Conservation (phyloP, 495 filamentous ascomycete species). For the Annulohypoxylon nitens region DNA sequence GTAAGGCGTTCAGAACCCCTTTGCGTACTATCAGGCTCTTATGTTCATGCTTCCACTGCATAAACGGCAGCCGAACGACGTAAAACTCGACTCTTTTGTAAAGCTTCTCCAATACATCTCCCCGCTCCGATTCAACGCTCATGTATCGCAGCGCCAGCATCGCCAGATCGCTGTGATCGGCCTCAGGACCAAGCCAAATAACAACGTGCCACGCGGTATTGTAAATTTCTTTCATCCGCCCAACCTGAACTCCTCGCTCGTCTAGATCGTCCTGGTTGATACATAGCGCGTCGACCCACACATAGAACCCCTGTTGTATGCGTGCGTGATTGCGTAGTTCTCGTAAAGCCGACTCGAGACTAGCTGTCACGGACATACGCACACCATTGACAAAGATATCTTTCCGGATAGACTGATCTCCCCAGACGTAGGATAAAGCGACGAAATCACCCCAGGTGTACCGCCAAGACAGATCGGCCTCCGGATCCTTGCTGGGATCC, state of each 20-base stretch:
- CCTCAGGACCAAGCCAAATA: slow-evolving; percentile 54
- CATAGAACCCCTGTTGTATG: slow-evolving; percentile 23
- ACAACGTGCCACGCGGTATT: slow-evolving; percentile 44
- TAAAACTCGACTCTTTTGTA: slow-evolving; percentile 29
- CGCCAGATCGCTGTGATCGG: slow-evolving; percentile 18
- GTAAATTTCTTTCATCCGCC: slow-evolving; percentile 56
- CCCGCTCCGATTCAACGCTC: slow-evolving; percentile 24
- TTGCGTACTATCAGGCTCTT: slow-evolving; percentile 22
- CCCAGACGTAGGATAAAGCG: slow-evolving; percentile 33
- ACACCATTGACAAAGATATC: slow-evolving; percentile 28
- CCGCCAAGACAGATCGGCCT: slow-evolving; percentile 29
- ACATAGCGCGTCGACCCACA: slow-evolving; percentile 47
- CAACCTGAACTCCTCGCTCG: slow-evolving; percentile 52
- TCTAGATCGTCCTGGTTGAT: slow-evolving; percentile 55
- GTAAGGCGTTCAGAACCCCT: slow-evolving; percentile 29
- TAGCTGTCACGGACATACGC: slow-evolving; percentile 23
- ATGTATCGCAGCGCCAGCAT: slow-evolving; percentile 36
- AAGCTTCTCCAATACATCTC: slow-evolving; percentile 24
- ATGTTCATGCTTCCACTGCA: slow-evolving; percentile 33
- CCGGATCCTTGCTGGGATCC: slow-evolving; percentile 27
- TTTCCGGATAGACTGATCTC: slow-evolving; percentile 16
- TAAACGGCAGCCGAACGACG: slow-evolving; percentile 28
- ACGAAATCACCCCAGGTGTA: slow-evolving; percentile 36
- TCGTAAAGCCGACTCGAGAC: slow-evolving; percentile 23
- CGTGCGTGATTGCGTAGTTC: slow-evolving; percentile 26